Evolutionary conservation across 208 protist species (phyloP).

Genomic region (Acanthamoeba culbertsoni): DNA sequence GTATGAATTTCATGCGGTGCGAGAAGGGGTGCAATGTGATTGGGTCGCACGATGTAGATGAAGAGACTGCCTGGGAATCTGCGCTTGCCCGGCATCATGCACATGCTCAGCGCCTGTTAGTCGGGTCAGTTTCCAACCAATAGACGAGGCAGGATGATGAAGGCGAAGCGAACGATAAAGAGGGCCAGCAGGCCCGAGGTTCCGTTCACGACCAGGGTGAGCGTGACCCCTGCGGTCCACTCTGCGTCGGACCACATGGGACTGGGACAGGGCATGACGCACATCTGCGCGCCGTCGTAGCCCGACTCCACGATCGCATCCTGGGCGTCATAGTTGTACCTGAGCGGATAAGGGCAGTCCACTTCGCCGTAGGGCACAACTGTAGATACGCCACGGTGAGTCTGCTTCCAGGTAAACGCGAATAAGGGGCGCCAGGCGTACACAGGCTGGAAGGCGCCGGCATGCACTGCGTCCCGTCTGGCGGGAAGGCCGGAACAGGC

Average conservation of each 20-base stretch:
- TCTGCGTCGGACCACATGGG: constrained; percentile 36
- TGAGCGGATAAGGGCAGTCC: constrained; percentile 35
- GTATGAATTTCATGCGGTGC: background rate
- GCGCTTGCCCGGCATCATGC: constrained; percentile 8
- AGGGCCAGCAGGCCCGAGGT: background rate
- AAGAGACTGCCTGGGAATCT: background rate
- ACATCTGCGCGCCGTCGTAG: background rate
- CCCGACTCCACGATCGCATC: background rate
- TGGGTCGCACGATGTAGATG: background rate
- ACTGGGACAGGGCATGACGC: background rate
- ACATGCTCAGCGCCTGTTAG: background rate
- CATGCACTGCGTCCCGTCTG: background rate
- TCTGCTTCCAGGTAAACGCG: background rate
- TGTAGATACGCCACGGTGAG: background rate
- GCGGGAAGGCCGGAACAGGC: background rate
- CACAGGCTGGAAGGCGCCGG: background rate
- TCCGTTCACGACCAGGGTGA: background rate
- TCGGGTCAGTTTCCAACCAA: background rate
- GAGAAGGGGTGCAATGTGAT: background rate
- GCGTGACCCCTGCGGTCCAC: background rate
- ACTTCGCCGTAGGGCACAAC: background rate
- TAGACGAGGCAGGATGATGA: too few relatives aligned
- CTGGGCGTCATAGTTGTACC: constrained; percentile 8
- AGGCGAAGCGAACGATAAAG: background rate
- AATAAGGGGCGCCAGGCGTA: background rate